Conservation (phyloP, 768 basidiomycete species). For the Kwoniella sp. region DNA sequence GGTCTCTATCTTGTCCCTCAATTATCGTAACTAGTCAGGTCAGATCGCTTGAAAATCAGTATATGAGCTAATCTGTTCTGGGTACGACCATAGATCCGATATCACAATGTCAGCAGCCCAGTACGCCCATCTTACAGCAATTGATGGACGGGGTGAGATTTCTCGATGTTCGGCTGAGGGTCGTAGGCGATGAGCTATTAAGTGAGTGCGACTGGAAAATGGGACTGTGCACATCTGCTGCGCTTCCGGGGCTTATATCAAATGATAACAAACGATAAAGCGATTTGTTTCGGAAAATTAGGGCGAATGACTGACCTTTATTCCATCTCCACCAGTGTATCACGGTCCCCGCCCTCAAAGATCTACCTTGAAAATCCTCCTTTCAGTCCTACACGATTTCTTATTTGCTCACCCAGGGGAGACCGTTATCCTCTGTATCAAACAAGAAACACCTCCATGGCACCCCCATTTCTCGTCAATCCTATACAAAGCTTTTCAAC, state of each 20-base stretch:
- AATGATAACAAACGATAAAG: no score
- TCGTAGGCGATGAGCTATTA: slow-evolving; percentile 66
- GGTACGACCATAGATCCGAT: no score
- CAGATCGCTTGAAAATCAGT: no score
- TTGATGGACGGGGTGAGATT: slow-evolving; percentile 73
- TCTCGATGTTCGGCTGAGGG: slow-evolving; percentile 76
- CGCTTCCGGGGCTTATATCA: no score
- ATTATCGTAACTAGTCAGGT: no score
- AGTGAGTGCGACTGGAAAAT: slow-evolving; percentile 23
- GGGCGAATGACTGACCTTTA: no score
- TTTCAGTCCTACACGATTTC: slow-evolving; percentile 66
- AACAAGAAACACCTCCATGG: slow-evolving; percentile 73
- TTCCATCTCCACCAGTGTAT: slow-evolving; percentile 60
- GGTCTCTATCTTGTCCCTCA: no score
- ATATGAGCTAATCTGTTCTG: no score
- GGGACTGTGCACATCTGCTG: no score
- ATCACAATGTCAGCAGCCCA: slow-evolving; percentile 77
- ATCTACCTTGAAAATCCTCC: slow-evolving; percentile 68
- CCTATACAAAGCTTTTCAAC: slow-evolving; percentile 67
- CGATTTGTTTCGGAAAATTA: no score
- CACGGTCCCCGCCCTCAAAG: slow-evolving; percentile 76
- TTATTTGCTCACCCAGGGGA: slow-evolving; percentile 68
- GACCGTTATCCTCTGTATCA: slow-evolving; percentile 81
- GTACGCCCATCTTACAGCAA: slow-evolving; percentile 68
- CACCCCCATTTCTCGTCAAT: slow-evolving; percentile 64